Percentiles rank a stretch among this genome's conserved stretches.
phyloP scores from a whole-genome alignment of 805 yeast genomes.

The Candida railenensis region DNA sequence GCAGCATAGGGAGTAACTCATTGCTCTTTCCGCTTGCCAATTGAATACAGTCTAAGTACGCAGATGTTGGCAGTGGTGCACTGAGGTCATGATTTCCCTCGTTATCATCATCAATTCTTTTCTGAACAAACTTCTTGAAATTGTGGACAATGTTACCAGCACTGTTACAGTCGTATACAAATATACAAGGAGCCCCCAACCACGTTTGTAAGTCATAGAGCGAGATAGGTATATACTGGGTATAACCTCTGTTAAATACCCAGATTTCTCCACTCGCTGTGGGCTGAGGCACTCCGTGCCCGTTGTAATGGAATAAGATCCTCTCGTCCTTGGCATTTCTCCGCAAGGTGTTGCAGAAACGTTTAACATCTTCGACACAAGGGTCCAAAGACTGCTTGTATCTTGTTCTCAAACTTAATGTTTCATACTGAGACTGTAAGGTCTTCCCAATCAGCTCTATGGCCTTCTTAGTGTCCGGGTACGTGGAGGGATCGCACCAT shows the following conservation, averaged over 20 bases:
- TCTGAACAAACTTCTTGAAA: slow-evolving; percentile 86
- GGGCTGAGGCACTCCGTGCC: slow-evolving; percentile 98
- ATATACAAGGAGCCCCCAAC: slow-evolving; percentile 97
- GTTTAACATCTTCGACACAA: slow-evolving; percentile 89
- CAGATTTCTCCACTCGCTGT: slow-evolving; percentile 95
- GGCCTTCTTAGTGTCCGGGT: slow-evolving; percentile 85
- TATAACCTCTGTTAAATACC: slow-evolving; percentile 96
- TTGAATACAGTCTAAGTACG: slow-evolving; percentile 85
- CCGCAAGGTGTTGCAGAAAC: slow-evolving; percentile 85
- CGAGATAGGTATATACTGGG: slow-evolving; percentile 96
- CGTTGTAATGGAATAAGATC: slow-evolving; percentile 90
- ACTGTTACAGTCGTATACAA: slow-evolving; percentile 89
- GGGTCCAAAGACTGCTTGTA: slow-evolving; percentile 93
- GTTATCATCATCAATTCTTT: slow-evolving; percentile 82
- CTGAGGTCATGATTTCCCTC: slow-evolving; percentile 52
- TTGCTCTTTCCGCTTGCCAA: slow-evolving; percentile 88
- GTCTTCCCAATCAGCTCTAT: slow-evolving; percentile 87
- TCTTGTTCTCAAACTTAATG: slow-evolving; percentile 79
- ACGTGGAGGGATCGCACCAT: slow-evolving; percentile 85
- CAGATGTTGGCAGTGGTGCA: slow-evolving; percentile 62
- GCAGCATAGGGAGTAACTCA: slow-evolving; percentile 88
- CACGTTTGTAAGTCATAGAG: slow-evolving; percentile 94
- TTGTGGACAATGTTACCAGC: slow-evolving; percentile 93
- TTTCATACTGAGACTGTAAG: slow-evolving; percentile 85
- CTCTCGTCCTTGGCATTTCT: slow-evolving; percentile 93